Evolutionary conservation across 306 rosid genomes (phyloP), one percentile per base, ranked within the genome.

Genomic region (Lathyrus oleraceus): DNA sequence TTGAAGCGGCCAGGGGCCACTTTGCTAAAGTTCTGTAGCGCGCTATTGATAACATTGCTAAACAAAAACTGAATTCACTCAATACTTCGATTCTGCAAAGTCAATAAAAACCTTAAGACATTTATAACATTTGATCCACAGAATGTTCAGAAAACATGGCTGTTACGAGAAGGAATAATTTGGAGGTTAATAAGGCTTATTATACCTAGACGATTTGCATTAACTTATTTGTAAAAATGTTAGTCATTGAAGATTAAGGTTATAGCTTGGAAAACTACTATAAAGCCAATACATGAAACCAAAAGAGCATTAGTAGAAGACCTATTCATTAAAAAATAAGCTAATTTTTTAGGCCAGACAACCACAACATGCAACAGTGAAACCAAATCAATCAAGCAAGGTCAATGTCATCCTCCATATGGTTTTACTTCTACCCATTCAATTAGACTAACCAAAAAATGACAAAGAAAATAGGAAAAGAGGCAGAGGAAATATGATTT

Each of bases 221-320:
- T 35, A 12, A 65, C 58, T 38, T 16, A 39, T 28, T 13, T 54
- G 32, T 65, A 21, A 30, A 30, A 30, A 30, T 14, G 16, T 6
- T 53, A 27, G 54, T 20, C 19, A 28, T n/a, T 48, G 10, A 44
- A 71, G 42, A 77, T 65, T 65, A 76, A 53, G 40, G 38, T 62
- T 45, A 38, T 16, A 39, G 27, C 27, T 45, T 35, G 27, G 13
- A 35, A 56, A 44, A 12, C 54, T 56, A 30, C 6, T 28, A 59
- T 8, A 35, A 57, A 30, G 64, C 59, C 32, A 39, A 60, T 8
- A 20, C 4, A 64, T 16, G 10, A 70, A 61, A 72, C 5, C 5
- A 23, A 16, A 45, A 25, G 70, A 68, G 21, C 44, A 61, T 73
- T 48, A 8, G 65, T 51, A 61, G 44, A 67, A 43, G 40, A 74